Evolutionary conservation across 2,329 filamentous ascomycete genomes (phyloP).

Genomic region (Capronia epimyces): DNA sequence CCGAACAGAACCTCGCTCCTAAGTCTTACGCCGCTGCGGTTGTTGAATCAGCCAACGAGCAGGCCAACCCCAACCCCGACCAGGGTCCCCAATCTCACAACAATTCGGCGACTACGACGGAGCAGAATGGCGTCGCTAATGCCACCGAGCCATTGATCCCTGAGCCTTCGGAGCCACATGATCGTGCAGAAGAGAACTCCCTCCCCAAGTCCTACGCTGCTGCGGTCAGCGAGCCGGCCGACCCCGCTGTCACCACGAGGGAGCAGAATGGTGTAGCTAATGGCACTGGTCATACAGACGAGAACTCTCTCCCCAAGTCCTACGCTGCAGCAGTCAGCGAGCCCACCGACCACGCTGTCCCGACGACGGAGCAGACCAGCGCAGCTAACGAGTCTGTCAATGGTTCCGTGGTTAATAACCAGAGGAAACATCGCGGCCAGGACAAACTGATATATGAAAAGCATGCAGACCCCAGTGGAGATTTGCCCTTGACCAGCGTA

Average conservation of each 20-base stretch:
- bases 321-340: constrained; percentile 35
- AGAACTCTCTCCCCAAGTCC: constrained; percentile 37
- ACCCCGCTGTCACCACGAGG: background rate
- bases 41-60: constrained; percentile 6
- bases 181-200: constrained; percentile 32
- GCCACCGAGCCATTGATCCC: constrained; percentile 17
- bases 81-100: background rate
- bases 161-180: constrained; percentile 33
- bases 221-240: constrained; percentile 25
- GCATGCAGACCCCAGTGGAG: constrained; percentile 41
- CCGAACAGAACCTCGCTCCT: constrained; percentile 33
- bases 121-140: background rate
- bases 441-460: constrained; percentile 41
- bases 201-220: constrained; percentile 41
- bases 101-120: background rate
- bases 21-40: constrained; percentile 39
- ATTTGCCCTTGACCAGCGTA: constrained; percentile 42
- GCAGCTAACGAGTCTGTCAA: constrained; percentile 7
- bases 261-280: constrained; percentile 4
- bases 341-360: background rate
- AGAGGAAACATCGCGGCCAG: constrained; percentile 21
- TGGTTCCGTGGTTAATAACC: constrained; percentile 20
- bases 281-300: constrained; percentile 28
- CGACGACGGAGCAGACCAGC: background rate
- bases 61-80: constrained; percentile 7